Evolutionary conservation across 345 rosid species (phyloP).

Genomic region (Salix koriyanagi): DNA sequence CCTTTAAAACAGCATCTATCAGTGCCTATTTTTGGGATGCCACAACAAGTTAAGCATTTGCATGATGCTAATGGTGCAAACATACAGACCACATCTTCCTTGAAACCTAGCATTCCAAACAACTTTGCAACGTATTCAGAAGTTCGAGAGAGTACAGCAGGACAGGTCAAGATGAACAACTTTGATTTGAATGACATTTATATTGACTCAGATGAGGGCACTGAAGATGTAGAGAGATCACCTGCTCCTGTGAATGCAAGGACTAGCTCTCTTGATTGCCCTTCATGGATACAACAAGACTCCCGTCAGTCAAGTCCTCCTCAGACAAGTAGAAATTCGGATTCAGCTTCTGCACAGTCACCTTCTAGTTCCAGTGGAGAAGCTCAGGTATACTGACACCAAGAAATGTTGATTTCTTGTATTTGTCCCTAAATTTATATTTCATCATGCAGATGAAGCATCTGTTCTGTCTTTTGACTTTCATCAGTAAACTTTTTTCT

Average conservation of each 20-base stretch:
- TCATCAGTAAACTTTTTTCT: neutral
- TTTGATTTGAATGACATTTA: conserved; percentile 90
- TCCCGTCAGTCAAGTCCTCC: conserved; percentile 96
- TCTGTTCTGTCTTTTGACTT: neutral
- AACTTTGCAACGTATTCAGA: conserved; percentile 22
- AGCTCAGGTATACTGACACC: conserved; percentile 55
- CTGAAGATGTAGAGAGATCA: conserved; percentile 70
- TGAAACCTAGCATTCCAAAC: conserved; percentile 22
- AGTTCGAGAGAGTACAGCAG: conserved; percentile 40
- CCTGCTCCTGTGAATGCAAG: conserved; percentile 55
- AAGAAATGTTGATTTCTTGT: neutral
- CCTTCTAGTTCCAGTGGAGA: conserved; percentile 94
- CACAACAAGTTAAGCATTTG: conserved; percentile 36
- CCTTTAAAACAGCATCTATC: conserved; percentile 38
- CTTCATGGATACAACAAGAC: conserved; percentile 74
- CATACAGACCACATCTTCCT: conserved; percentile 14
- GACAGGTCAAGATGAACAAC: conserved; percentile 61
- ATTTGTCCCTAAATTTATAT: neutral
- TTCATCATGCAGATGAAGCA: conserved; percentile 1
- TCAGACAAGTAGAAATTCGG: conserved; percentile 88
- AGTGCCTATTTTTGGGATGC: conserved; percentile 35
- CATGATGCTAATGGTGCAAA: conserved; percentile 28
- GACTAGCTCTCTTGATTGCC: conserved; percentile 68
- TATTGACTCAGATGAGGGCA: conserved; percentile 78
- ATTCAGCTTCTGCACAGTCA: conserved; percentile 94